These are phyloP conservation scores for Ustilago nuda DNA, from an alignment of 1,284 basidiomycete genomes.

Conservation along the genomic window DNA sequence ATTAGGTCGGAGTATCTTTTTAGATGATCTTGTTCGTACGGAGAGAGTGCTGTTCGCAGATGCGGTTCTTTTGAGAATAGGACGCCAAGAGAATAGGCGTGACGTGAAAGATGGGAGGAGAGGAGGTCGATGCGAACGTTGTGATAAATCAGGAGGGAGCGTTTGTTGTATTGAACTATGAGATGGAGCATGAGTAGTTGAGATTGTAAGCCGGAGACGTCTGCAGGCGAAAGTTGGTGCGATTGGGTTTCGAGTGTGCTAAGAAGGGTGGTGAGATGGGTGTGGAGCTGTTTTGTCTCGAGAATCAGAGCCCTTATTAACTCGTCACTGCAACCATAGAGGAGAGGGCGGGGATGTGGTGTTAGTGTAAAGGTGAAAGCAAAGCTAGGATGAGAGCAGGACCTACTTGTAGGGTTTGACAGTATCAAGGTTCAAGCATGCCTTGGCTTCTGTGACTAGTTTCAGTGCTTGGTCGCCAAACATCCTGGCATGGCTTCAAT, in stretches of 20 bases:
- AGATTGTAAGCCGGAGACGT: conserved; percentile 73
- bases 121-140: conserved; percentile 78
- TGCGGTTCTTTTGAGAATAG: conserved; percentile 11
- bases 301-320: conserved; percentile 86
- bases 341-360: not conserved
- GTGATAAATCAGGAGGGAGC: conserved; percentile 92
- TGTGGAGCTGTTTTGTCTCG: conserved; percentile 87
- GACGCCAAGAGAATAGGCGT: conserved; percentile 9
- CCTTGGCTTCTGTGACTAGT: conserved; percentile 84
- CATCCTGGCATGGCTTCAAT: conserved; percentile 66
- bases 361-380: not conserved
- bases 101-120: conserved; percentile 11
- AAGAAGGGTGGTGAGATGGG: conserved; percentile 71
- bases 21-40: conserved; percentile 22
- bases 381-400: not conserved
- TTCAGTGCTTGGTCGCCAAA: conserved; percentile 84
- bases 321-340: conserved; percentile 72
- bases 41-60: conserved; percentile 12
- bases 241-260: conserved; percentile 70
- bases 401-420: conserved; percentile 85
- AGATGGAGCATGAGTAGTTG: conserved; percentile 87
- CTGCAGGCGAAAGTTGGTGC: conserved; percentile 56
- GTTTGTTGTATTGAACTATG: conserved; percentile 88
- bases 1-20: conserved; percentile 25
- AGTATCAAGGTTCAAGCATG: conserved; percentile 83